Base-by-base conservation (phyloP, 805 yeast species). In the Saccharomyces paradoxus region DNA sequence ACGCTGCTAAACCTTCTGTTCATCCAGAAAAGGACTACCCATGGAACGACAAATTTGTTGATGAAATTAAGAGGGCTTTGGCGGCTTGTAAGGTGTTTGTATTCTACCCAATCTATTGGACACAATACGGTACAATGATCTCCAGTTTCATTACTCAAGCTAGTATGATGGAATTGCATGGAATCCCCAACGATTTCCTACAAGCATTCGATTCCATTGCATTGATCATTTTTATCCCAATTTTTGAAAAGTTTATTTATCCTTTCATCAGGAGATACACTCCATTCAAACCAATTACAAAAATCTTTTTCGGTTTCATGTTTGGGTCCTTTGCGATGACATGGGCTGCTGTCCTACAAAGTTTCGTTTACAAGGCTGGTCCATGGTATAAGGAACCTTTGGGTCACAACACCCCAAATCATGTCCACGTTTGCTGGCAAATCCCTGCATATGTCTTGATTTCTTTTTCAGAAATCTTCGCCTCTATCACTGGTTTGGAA, bases 401-500 rank as follows among this genome's bases (percentile, higher is more conserved):
- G 60, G 71, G 70, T n/a, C 75, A 72, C 21, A 56, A 56, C 47
- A 56, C 60, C 46, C 68, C 66, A 41, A 66, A 66, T 49, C 59
- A 76, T 52, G 74, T 85, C 50, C 86, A 84, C 67, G 82, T 87
- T 59, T 88, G 87, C 59, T 74, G 82, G 57, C 91, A 86, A 72
- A 75, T 78, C 53, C 71, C 75, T 17, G 86, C 89, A 3, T 87
- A 87, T 70, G 77, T 85, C 47, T 72, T 87, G 58, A 82, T 85
- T 69, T 92, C 87, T 12, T 67, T 85, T 53, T 81, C 90, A 17
- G 95, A 87, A 71, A 86, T 87, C 60, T 79, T 87, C 61, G 90
- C 91, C 31, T 84, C 87, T 52, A 81, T 86, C 62, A 86, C 94
- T 24, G 94, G 92, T 62, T 79, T 85, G 61, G 94, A 87, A 73